These are phyloP conservation scores for Eutypa lata DNA, from an alignment of 2,329 filamentous ascomycete genomes.

Conservation along the genomic window DNA sequence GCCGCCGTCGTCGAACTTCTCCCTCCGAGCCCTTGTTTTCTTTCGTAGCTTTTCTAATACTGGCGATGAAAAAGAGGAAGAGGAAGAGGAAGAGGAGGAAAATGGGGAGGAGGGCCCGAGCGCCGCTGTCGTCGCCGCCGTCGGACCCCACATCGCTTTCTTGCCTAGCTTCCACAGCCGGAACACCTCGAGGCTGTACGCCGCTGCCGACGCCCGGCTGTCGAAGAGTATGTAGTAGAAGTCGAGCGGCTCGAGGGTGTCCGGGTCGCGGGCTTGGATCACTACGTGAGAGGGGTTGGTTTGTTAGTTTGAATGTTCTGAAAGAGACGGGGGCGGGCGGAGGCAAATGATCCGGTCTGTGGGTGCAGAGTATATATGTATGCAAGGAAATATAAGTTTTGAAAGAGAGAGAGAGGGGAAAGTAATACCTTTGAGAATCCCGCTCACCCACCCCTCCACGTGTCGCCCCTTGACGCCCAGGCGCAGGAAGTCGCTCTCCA, in stretches of 20 bases:
- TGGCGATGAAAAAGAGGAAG: not conserved
- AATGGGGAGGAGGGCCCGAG: constrained; percentile 9
- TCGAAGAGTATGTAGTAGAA: constrained; percentile 71
- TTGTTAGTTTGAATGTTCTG: no score
- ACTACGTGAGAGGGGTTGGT: constrained; percentile 35
- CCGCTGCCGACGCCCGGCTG: constrained; percentile 52
- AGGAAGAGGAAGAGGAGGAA: not conserved
- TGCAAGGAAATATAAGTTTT: not conserved
- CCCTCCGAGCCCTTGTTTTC: no score
- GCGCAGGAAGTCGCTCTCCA: constrained; percentile 68
- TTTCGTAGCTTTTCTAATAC: no score
- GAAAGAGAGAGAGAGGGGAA: not conserved
- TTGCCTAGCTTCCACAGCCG: constrained; percentile 48
- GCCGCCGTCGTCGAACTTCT: constrained; percentile 3
- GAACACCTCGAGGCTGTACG: constrained; percentile 56
- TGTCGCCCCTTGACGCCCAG: constrained; percentile 59
- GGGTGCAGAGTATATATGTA: no score
- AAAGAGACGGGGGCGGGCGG: no score
- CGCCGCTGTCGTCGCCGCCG: constrained; percentile 32
- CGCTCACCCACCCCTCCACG: constrained; percentile 65
- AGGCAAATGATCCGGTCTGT: no score
- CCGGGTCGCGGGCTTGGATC: constrained; percentile 61
- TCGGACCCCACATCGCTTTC: constrained; percentile 22
- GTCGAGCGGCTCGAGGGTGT: constrained; percentile 60
- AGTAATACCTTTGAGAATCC: constrained; percentile 52